A percentile compares a stretch with the other conserved stretches of the same genome.
Conservation (phyloP, 495 filamentous ascomycete genomes). For the Aspergillus steynii region DNA sequence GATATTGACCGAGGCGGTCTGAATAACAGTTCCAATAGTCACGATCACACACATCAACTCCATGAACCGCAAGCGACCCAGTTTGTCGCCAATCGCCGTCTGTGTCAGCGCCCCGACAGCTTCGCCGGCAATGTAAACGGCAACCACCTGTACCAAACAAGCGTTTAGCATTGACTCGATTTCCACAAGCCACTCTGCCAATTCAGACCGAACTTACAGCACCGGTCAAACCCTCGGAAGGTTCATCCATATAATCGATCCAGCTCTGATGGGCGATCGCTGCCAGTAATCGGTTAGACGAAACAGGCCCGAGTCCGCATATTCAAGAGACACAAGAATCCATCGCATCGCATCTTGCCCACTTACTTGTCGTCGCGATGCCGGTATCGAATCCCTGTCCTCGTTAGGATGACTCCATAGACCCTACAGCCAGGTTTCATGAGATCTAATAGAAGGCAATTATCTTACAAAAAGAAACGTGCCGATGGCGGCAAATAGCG, state of each 20-base stretch:
- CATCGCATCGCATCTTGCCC: neutral
- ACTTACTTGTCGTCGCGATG: conserved; percentile 60
- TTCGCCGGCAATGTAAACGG: conserved; percentile 63
- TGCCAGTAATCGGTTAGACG: conserved; percentile 18
- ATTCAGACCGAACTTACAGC: conserved; percentile 39
- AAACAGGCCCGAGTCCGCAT: too few relatives aligned
- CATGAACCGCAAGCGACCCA: conserved; percentile 62
- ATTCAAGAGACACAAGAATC: neutral
- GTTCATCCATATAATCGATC: conserved; percentile 59
- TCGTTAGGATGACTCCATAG: conserved; percentile 5
- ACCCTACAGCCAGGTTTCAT: conserved; percentile 2
- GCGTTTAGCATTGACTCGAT: neutral
- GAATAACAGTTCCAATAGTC: conserved; percentile 56
- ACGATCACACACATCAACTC: conserved; percentile 57
- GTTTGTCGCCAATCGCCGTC: conserved; percentile 53
- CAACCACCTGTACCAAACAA: conserved; percentile 42
- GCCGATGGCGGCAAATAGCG: conserved; percentile 56
- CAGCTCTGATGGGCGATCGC: conserved; percentile 62
- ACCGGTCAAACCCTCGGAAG: conserved; percentile 55
- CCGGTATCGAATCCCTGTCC: conserved; percentile 57
- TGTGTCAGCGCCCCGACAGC: conserved; percentile 54
- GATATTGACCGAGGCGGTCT: conserved; percentile 58
- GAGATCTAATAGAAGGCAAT: neutral
- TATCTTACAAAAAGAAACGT: conserved; percentile 56
- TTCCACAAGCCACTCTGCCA: neutral